Evolutionary conservation across 768 basidiomycete genomes (phyloP).

Genomic region (Lyophyllum shimeji): DNA sequence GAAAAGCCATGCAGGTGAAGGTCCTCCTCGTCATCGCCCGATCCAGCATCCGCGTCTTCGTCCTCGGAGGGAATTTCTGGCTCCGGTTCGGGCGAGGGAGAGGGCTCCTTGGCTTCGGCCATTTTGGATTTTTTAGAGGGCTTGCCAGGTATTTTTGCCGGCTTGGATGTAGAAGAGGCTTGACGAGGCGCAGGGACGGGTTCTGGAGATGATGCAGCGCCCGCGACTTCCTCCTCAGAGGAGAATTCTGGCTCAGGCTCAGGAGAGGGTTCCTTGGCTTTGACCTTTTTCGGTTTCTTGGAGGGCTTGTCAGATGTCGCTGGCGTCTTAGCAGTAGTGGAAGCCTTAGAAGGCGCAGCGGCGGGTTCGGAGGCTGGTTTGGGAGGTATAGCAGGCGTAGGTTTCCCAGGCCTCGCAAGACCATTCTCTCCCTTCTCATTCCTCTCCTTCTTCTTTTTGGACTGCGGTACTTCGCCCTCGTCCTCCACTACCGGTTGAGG

Average conservation of each 20-base stretch:
- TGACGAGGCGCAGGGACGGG: slow-evolving; percentile 11
- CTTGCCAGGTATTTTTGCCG: slow-evolving; percentile 8
- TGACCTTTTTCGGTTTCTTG: slow-evolving; percentile 25
- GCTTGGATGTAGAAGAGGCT: slow-evolving; percentile 1
- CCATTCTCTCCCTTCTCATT: neutral
- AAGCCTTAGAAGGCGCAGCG: slow-evolving; percentile 10
- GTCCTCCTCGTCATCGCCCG: slow-evolving; percentile 41
- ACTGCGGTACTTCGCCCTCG: slow-evolving; percentile 7
- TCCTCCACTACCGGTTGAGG: neutral
- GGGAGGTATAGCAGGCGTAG: neutral
- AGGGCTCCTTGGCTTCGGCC: slow-evolving; percentile 24
- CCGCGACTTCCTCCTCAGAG: slow-evolving; percentile 19
- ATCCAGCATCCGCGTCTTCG: slow-evolving; percentile 18
- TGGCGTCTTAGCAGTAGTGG: neutral
- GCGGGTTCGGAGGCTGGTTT: slow-evolving; percentile 2
- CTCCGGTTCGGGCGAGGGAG: slow-evolving; percentile 17
- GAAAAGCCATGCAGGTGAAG: slow-evolving; percentile 69
- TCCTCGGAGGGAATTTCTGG: slow-evolving; percentile 17
- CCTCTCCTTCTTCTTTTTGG: slow-evolving; percentile 12
- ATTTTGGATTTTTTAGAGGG: slow-evolving; percentile 24
- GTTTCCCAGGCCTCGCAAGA: slow-evolving; percentile 1
- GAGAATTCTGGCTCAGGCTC: slow-evolving; percentile 17
- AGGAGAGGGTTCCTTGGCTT: slow-evolving; percentile 21
- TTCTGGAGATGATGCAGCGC: slow-evolving; percentile 11
- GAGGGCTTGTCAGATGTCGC: slow-evolving; percentile 13